These are phyloP conservation scores for Yamadazyma endophytica DNA, from an alignment of 805 yeast genomes.

Conservation along the genomic window DNA sequence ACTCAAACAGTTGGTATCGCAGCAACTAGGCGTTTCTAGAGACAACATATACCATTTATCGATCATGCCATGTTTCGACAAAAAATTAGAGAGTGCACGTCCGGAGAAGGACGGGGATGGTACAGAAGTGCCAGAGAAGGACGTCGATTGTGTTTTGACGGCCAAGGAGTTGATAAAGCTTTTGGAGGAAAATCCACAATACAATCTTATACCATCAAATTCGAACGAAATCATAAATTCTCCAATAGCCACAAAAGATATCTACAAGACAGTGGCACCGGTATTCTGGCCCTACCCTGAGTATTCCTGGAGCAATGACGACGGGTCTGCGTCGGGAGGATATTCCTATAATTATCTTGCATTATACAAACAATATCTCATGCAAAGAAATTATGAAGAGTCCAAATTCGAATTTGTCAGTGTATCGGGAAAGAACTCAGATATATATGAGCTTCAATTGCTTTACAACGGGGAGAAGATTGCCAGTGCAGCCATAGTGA, in stretches of 20 bases:
- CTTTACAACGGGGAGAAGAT: conserved; percentile 32
- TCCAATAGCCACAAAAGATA: conserved; percentile 9
- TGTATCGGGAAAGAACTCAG: conserved; percentile 69
- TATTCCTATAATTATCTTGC: conserved; percentile 68
- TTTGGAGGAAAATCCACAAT: conserved; percentile 45
- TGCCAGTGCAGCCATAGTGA: conserved; percentile 61
- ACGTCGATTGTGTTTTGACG: conserved; percentile 93
- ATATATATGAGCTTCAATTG: conserved; percentile 66
- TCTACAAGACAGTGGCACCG: conserved; percentile 46
- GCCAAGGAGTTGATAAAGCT: conserved; percentile 81
- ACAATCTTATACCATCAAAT: conserved; percentile 20
- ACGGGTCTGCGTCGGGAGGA: conserved; percentile 88
- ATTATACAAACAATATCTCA: conserved; percentile 26
- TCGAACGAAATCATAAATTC: conserved; percentile 8
- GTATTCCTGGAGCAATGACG: conserved; percentile 67
- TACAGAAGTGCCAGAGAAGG: conserved; percentile 21
- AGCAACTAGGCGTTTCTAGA: conserved; percentile 23
- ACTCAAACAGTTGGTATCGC: conserved; percentile 49
- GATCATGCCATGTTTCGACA: conserved; percentile 96
- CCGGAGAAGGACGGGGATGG: conserved; percentile 49
- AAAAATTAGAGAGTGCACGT: conserved; percentile 90
- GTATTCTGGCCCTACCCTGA: conserved; percentile 54
- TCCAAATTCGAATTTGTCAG: conserved; percentile 27
- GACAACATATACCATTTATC: conserved; percentile 69
- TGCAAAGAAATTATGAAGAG: conserved; percentile 13